Base-by-base conservation (phyloP, 495 filamentous ascomycete genomes). In the Penicillium bialowiezense region DNA sequence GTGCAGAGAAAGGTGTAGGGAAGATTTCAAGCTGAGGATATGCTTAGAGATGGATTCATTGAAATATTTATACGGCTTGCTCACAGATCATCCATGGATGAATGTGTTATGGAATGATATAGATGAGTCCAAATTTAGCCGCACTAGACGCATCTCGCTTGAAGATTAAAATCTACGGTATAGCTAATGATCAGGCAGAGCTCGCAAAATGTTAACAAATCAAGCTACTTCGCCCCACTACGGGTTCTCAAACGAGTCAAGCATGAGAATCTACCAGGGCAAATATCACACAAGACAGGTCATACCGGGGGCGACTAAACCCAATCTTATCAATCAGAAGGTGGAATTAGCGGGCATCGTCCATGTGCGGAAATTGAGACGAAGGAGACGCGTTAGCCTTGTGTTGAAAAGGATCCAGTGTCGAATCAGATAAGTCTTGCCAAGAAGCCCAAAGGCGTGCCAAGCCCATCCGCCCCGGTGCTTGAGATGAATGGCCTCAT, bases 361-460 rank as follows among this genome's bases (percentile, higher is more conserved):
- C 47, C 38, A 24, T 2, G 14, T 35, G 13, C 20, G 29, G 31
- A 18, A 41, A 42, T 36, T 42, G 29, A 34, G 26, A 50, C 33
- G 37, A 35, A 18, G 19, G 12, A 13, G 17, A 42, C 29, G 17
- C 17, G 41, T 44, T 17, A 7, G n/a, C 38, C 29, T 26, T 9
- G 19, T 24, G 14, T 33, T 20, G 8, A 3, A 18, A 33, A 23
- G 15, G 37, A 14, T 13, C 17, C 14, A 33, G 17, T 34, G n/a
- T 34, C 43, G 47, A 54, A 56, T 61, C 58, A 61, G 54, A 54
- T 56, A 58, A 49, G n/a, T 21, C 44, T 35, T 37, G 46, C 59
- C 50, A 62, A 58, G 55, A 19, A 19, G 18, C 8, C 13, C 7
- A 41, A 41, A 28, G 47, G 29, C 47, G 23, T 41, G 49, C 41